These are phyloP conservation scores for Chlorophyllum brunneum DNA, from an alignment of 768 basidiomycete species.

Conservation along the genomic window DNA sequence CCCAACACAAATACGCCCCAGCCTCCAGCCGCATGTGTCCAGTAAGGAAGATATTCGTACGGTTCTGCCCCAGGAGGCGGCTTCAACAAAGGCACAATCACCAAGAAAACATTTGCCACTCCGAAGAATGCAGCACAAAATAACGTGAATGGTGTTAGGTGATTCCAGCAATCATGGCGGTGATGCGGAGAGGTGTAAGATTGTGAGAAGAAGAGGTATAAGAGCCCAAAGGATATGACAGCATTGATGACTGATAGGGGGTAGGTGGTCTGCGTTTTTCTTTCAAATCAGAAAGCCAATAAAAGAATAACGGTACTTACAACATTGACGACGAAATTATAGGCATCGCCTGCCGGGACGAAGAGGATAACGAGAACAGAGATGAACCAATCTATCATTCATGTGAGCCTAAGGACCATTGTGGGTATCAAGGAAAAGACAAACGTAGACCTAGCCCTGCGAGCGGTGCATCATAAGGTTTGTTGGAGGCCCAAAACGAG, in stretches of 20 bases:
- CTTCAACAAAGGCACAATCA: slow-evolving; percentile 42
- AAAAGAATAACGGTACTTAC: slow-evolving; percentile 26
- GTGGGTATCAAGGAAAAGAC: slow-evolving; percentile 22
- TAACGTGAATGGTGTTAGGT: neutral
- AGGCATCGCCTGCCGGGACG: slow-evolving; percentile 57
- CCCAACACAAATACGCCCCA: slow-evolving; percentile 28
- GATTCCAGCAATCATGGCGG: neutral
- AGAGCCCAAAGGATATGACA: slow-evolving; percentile 41
- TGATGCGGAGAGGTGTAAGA: neutral
- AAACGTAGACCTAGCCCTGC: slow-evolving; percentile 47
- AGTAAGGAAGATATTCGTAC: slow-evolving; percentile 49
- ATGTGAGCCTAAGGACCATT: neutral
- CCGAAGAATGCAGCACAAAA: slow-evolving; percentile 36
- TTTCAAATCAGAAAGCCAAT: neutral
- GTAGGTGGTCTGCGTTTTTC: slow-evolving; percentile 31
- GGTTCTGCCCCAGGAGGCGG: slow-evolving; percentile 38
- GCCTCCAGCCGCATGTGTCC: slow-evolving; percentile 29
- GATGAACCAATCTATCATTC: slow-evolving; percentile 23
- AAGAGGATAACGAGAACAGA: slow-evolving; percentile 27
- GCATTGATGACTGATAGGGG: slow-evolving; percentile 43
- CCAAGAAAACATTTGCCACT: slow-evolving; percentile 47
- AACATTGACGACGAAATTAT: slow-evolving; percentile 49
- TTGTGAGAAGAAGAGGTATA: slow-evolving; percentile 25
- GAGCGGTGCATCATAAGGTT: slow-evolving; percentile 53
- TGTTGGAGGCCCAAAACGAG: slow-evolving; percentile 50